Conservation (phyloP, 768 basidiomycete species). For the Amanita rimosa region DNA sequence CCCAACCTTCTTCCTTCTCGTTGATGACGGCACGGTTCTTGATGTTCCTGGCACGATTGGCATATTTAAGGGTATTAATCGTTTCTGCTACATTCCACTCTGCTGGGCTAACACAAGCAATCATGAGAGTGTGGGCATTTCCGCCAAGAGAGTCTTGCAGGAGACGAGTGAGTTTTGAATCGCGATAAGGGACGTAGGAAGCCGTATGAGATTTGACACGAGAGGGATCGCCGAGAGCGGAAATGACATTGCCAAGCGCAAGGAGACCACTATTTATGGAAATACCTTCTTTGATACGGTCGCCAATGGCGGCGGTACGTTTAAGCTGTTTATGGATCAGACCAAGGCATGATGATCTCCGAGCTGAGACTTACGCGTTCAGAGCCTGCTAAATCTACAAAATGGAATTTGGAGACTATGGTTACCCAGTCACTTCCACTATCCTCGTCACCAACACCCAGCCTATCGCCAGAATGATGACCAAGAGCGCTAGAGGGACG, state of each 20-base stretch:
- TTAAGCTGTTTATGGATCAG: constrained; percentile 52
- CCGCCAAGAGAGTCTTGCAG: constrained; percentile 96
- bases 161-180: constrained; percentile 94
- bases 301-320: constrained; percentile 90
- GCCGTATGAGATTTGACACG: constrained; percentile 76
- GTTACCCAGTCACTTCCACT: constrained; percentile 76
- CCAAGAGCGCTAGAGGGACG: constrained; percentile 80
- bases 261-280: constrained; percentile 96
- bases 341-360: constrained; percentile 3
- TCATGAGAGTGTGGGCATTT: constrained; percentile 97
- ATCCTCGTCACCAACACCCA: constrained; percentile 40
- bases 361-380: constrained; percentile 60
- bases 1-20: constrained; percentile 97
- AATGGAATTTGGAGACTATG: constrained; percentile 93
- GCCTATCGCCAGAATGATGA: constrained; percentile 39
- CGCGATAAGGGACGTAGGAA: constrained; percentile 92
- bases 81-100: constrained; percentile 96
- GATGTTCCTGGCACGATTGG: constrained; percentile 94
- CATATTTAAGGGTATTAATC: constrained; percentile 91
- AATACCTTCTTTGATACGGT: constrained; percentile 97
- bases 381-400: constrained; percentile 95
- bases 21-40: constrained; percentile 90
- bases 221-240: constrained; percentile 89
- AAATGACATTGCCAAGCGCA: constrained; percentile 97
- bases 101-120: constrained; percentile 92